Conservation (phyloP, 1,284 basidiomycete genomes). For the Pyrrhoderma lamaoense region DNA sequence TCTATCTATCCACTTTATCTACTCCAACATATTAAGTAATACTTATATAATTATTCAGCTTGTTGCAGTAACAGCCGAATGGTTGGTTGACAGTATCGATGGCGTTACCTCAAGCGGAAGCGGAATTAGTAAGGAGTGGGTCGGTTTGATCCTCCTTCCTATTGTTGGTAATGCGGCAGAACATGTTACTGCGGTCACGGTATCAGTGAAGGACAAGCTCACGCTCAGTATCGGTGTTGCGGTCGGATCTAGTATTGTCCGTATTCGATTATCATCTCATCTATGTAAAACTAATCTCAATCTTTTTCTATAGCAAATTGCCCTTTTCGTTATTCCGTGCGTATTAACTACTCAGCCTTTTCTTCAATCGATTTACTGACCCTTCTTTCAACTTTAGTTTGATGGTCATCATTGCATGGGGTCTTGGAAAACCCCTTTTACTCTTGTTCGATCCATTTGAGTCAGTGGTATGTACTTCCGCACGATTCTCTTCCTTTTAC, state of each 20-base stretch:
- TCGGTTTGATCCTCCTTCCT: constrained; percentile 82
- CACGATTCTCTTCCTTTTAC: constrained; percentile 26
- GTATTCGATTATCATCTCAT: constrained; percentile 24
- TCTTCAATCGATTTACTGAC: neutral
- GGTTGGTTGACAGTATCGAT: constrained; percentile 73
- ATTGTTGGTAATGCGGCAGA: constrained; percentile 77
- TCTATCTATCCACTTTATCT: constrained; percentile 12
- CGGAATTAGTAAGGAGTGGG: constrained; percentile 66
- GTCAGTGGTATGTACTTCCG: constrained; percentile 50
- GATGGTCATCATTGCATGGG: constrained; percentile 61
- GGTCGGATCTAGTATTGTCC: constrained; percentile 82
- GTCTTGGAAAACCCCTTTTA: constrained; percentile 59
- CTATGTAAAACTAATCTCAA: neutral
- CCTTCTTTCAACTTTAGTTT: constrained; percentile 30
- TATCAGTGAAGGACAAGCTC: constrained; percentile 73
- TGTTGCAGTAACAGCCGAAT: constrained; percentile 74
- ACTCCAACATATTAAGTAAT: too few relatives aligned
- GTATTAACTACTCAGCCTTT: constrained; percentile 28
- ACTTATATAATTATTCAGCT: constrained; percentile 29
- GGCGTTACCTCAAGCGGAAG: constrained; percentile 43
- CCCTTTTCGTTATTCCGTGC: constrained; percentile 79
- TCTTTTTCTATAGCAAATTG: constrained; percentile 63
- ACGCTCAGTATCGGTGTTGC: constrained; percentile 75
- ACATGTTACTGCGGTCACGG: constrained; percentile 74
- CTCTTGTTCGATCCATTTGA: constrained; percentile 79